Percentiles rank a stretch among this genome's conserved stretches.
Evolutionary conservation across 1,284 basidiomycete genomes (phyloP).

Genomic region (Microstroma glucosiphilum): DNA sequence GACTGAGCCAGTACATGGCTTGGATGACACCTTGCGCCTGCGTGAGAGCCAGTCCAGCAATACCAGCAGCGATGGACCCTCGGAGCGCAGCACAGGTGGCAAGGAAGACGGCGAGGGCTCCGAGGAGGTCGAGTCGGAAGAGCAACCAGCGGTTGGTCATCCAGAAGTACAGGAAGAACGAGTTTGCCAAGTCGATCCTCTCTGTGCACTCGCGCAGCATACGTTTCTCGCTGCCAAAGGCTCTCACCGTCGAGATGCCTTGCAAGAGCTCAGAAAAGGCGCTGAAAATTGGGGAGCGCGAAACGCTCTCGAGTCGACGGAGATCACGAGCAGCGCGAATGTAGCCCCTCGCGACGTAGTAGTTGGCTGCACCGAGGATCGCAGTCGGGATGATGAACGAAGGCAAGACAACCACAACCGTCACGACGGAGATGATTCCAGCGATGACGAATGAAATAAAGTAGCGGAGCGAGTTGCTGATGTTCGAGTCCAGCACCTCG

Average conservation of each 20-base stretch:
- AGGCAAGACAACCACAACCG: slow-evolving; percentile 13
- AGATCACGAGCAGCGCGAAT: slow-evolving; percentile 55
- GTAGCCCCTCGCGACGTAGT: slow-evolving; percentile 53
- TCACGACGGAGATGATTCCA: slow-evolving; percentile 50
- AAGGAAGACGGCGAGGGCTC: not conserved
- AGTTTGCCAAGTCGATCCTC: slow-evolving; percentile 5
- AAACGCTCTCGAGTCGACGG: slow-evolving; percentile 42
- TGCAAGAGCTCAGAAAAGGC: slow-evolving; percentile 50
- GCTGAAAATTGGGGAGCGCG: slow-evolving; percentile 48
- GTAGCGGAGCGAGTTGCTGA: slow-evolving; percentile 24
- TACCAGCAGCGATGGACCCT: slow-evolving; percentile 16
- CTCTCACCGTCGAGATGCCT: slow-evolving; percentile 56
- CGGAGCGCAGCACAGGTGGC: slow-evolving; percentile 14
- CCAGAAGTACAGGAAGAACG: slow-evolving; percentile 7
- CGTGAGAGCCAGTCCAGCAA: slow-evolving; percentile 25
- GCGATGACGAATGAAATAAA: slow-evolving; percentile 13
- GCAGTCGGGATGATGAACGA: slow-evolving; percentile 33
- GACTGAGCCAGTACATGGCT: slow-evolving; percentile 52
- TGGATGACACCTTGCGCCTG: slow-evolving; percentile 42
- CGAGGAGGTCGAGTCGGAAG: slow-evolving; percentile 9
- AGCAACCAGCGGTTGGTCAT: slow-evolving; percentile 6
- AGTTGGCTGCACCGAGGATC: slow-evolving; percentile 46
- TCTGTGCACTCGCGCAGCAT: slow-evolving; percentile 2
- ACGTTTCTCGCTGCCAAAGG: slow-evolving; percentile 52
- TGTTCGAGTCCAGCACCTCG: slow-evolving; percentile 55